These are phyloP conservation scores for Coemansia erecta DNA, from an alignment of 192 early-diverging fungal genomes.

Conservation along the genomic window DNA sequence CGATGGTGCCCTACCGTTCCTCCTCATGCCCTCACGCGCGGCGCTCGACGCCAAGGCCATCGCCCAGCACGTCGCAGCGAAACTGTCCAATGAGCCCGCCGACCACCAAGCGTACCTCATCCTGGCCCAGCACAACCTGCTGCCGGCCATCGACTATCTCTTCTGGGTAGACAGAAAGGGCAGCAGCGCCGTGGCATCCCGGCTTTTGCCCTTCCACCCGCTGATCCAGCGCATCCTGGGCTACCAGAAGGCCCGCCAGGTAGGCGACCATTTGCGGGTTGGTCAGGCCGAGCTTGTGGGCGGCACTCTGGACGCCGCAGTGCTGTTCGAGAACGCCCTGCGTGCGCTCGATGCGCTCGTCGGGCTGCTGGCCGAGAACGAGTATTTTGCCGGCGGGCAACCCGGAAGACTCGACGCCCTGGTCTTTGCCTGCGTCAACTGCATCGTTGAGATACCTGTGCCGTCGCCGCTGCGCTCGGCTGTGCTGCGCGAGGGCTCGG, in stretches of 20 bases:
- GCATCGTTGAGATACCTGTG: constrained; percentile 26
- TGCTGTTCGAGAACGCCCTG: constrained; percentile 33
- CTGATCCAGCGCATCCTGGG: constrained; percentile 9
- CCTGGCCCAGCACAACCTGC: constrained; percentile 24
- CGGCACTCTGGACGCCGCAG: constrained; percentile 33
- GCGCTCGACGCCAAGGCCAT: constrained; percentile 15
- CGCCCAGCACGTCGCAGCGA: constrained; percentile 8
- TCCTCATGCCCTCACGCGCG: constrained; percentile 29
- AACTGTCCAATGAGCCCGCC: neutral
- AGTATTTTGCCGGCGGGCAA: constrained; percentile 16
- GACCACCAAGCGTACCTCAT: constrained; percentile 24
- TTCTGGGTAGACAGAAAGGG: constrained; percentile 36
- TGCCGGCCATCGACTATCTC: constrained; percentile 36
- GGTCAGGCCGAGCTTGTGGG: constrained; percentile 30
- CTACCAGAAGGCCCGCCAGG: constrained; percentile 9
- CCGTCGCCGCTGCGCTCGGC: constrained; percentile 32
- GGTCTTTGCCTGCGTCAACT: constrained; percentile 35
- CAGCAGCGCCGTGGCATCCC: neutral
- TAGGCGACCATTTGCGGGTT: constrained; percentile 6
- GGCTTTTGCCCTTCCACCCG: too few relatives aligned
- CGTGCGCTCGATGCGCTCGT: constrained; percentile 31
- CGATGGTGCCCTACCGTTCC: constrained; percentile 30
- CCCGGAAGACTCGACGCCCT: constrained; percentile 33
- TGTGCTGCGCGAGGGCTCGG: constrained; percentile 13
- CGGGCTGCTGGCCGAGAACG: constrained; percentile 15